Evolutionary conservation across 2,329 filamentous ascomycete genomes (phyloP).

Genomic region (Periconia sp.): DNA sequence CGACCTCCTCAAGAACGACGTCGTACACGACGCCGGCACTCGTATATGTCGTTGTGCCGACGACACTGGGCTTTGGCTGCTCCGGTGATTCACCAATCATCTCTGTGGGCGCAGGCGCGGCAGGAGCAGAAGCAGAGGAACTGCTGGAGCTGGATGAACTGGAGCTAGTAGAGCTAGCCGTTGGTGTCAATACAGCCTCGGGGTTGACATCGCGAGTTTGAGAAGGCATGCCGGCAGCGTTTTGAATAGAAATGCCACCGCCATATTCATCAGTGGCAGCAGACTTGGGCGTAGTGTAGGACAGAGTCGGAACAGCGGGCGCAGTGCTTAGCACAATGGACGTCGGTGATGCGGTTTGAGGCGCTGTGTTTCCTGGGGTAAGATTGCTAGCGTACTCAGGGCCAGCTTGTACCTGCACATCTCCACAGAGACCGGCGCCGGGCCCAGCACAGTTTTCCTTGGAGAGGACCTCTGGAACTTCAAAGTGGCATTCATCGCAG

Average conservation of each 20-base stretch:
- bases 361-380: conserved; percentile 23
- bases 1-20: conserved; percentile 52
- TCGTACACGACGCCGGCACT: conserved; percentile 52
- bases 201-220: conserved; percentile 9
- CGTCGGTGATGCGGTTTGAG: conserved; percentile 28
- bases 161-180: no score
- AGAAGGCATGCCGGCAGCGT: conserved; percentile 22
- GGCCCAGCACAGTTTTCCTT: conserved; percentile 66
- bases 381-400: conserved; percentile 48
- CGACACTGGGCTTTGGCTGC: conserved; percentile 25
- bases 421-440: conserved; percentile 69
- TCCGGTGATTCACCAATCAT: conserved; percentile 20
- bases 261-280: conserved; percentile 38
- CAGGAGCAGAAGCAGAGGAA: conserved; percentile 5
- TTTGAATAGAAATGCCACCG: conserved; percentile 42
- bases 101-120: conserved; percentile 31
- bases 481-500: conserved; percentile 66
- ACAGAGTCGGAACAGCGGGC: conserved; percentile 39
- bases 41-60: conserved; percentile 52
- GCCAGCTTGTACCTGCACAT: conserved; percentile 57
- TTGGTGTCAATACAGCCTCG: no score
- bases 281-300: conserved; percentile 25
- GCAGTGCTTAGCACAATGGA: conserved; percentile 22
- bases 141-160: not conserved
- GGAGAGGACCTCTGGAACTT: conserved; percentile 60